A percentile compares a stretch with the other conserved stretches of the same genome.
Evolutionary conservation across 805 yeast species (phyloP).

Genomic region (Candida alai): DNA sequence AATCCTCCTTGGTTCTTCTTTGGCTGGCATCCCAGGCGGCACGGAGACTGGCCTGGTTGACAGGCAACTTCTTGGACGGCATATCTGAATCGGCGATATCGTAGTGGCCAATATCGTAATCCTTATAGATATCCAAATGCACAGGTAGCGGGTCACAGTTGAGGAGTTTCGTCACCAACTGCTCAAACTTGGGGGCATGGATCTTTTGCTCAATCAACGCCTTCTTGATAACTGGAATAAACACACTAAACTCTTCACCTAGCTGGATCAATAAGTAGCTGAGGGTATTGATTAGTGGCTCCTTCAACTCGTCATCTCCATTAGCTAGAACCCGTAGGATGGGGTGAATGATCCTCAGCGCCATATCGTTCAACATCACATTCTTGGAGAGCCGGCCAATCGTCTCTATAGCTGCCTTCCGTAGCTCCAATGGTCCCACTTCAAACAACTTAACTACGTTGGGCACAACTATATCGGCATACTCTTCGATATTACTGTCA

Average conservation of each 20-base stretch:
- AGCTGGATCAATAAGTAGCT: slow-evolving; percentile 75
- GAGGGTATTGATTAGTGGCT: slow-evolving; percentile 71
- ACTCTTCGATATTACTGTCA: slow-evolving; percentile 86
- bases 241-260: slow-evolving; percentile 80
- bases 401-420: slow-evolving; percentile 74
- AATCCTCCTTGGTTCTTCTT: slow-evolving; percentile 86
- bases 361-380: slow-evolving; percentile 77
- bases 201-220: slow-evolving; percentile 59
- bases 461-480: slow-evolving; percentile 83
- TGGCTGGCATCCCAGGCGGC: slow-evolving; percentile 91
- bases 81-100: slow-evolving; percentile 63
- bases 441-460: slow-evolving; percentile 80
- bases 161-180: slow-evolving; percentile 68
- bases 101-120: slow-evolving; percentile 40
- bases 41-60: slow-evolving; percentile 59
- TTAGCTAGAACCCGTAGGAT: slow-evolving; percentile 60
- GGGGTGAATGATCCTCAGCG: slow-evolving; percentile 87
- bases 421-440: slow-evolving; percentile 54
- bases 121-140: slow-evolving; percentile 65
- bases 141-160: slow-evolving; percentile 87
- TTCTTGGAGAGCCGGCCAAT: slow-evolving; percentile 75
- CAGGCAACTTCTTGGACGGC: slow-evolving; percentile 70
- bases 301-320: slow-evolving; percentile 55
- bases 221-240: slow-evolving; percentile 76
- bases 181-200: slow-evolving; percentile 74